Evolutionary conservation across 148 eudicot species (phyloP), one percentile per base, ranked within the genome.

Genomic region (Cornus controversa): DNA sequence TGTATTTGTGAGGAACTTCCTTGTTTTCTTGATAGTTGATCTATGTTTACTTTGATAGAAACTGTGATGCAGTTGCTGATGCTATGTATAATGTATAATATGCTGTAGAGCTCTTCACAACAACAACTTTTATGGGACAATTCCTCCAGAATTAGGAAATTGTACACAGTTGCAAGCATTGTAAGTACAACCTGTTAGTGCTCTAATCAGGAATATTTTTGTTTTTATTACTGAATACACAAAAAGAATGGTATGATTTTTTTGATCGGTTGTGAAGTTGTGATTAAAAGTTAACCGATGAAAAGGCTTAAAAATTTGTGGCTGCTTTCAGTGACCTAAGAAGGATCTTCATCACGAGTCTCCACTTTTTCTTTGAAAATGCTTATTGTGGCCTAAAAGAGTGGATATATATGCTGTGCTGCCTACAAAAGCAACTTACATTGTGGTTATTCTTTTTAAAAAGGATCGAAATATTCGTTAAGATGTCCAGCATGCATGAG

Each of bases 81-180:
- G 70, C 73, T 28, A 66, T 75, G 50, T 29, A 64, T 71, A 72
- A 67, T 31, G 15, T 22, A 69, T 82, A 53, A 71, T 80, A 23
- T 74, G 54, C 70, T 88, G 85, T 82, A 96, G 99, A 73, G 93
- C 90, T 78, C 99, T 96, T 82, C 90, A 93, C 83, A 83, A 86
- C 86, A 96, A 96, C 87, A 88, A 86, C 83, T 87, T 96, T 42
- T 96, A 91, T 73, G 99, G 99, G 76, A 80, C 85, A 76, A 91
- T 96, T 80, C 99, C 99, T 79, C 85, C 94, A 71, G 98, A 88
- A 77, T 78, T 96, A 79, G 98, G 98, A 69, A 93, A 93, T 81
- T 96, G 98, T 81, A 90, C 99, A 24, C 78, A 87, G 82, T 84
- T 96, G 84, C 90, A 82, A 78, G 89, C 92, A 67, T 69, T 96